Evolutionary conservation across 352 stramenopile species (phyloP).

Genomic region (Phytophthora fragariaefolia): DNA sequence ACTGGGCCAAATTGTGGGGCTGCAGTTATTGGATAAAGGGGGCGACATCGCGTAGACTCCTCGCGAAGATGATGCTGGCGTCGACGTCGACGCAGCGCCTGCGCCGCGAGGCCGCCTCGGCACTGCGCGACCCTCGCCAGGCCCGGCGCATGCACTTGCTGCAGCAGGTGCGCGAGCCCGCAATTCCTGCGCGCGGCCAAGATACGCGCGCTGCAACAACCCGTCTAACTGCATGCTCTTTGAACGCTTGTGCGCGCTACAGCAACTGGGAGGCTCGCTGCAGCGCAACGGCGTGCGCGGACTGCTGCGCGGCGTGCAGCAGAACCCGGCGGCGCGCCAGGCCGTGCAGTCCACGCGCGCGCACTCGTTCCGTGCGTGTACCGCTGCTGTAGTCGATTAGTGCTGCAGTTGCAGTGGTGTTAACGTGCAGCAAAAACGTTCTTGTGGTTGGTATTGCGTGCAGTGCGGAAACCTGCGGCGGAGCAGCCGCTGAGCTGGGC

Average conservation of each 20-base stretch:
- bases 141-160: conserved; percentile 73
- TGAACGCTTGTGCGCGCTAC: not conserved
- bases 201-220: conserved; percentile 9
- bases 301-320: conserved; percentile 37
- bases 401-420: not conserved
- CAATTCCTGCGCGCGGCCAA: not conserved
- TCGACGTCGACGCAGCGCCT: conserved; percentile 69
- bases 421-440: not conserved
- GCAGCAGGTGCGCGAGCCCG: conserved; percentile 60
- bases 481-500: conserved; percentile 68
- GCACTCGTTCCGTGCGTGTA: conserved; percentile 62
- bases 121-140: conserved; percentile 61
- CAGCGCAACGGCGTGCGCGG: conserved; percentile 55
- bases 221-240: not conserved
- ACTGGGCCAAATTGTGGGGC: conserved; percentile 28
- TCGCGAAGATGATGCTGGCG: conserved; percentile 40
- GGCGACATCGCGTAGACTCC: conserved; percentile 1
- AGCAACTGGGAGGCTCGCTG: conserved; percentile 77
- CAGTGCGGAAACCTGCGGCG: conserved; percentile 54
- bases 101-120: conserved; percentile 57
- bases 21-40: conserved; percentile 38
- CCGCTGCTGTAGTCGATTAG: not conserved
- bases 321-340: conserved; percentile 51
- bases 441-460: not conserved
- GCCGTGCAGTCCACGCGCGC: conserved; percentile 58